Percentiles rank a stretch among this genome's conserved stretches.
phyloP scores from a whole-genome alignment of 805 yeast genomes.

The Jamesozyma gamospora region DNA sequence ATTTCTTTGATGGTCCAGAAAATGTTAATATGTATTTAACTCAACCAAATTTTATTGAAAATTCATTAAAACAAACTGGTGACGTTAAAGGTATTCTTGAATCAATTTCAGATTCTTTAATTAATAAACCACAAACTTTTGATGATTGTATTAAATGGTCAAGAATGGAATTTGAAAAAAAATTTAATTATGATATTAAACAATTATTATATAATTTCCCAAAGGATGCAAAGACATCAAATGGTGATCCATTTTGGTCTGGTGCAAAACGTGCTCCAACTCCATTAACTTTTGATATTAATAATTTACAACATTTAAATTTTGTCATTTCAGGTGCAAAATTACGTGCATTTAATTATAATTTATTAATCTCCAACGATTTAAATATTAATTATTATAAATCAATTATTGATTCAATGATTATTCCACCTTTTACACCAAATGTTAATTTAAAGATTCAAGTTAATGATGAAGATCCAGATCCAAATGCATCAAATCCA shows the following conservation, averaged over 20 bases:
- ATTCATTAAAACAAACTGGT: slow-evolving; percentile 81
- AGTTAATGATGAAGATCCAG: slow-evolving; percentile 79
- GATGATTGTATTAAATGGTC: slow-evolving; percentile 97
- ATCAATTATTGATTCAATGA: slow-evolving; percentile 41
- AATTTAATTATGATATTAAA: slow-evolving; percentile 74
- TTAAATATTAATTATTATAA: slow-evolving; percentile 32
- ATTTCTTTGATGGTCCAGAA: slow-evolving; percentile 83
- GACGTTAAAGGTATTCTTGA: slow-evolving; percentile 83
- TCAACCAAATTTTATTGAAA: slow-evolving; percentile 88
- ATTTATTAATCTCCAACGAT: slow-evolving; percentile 34
- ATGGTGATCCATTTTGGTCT: slow-evolving; percentile 94
- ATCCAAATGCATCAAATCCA: slow-evolving; percentile 51
- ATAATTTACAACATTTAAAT: slow-evolving; percentile 67
- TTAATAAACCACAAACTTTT: slow-evolving; percentile 75
- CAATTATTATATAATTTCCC: slow-evolving; percentile 95
- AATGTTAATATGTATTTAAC: slow-evolving; percentile 83
- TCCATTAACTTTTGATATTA: slow-evolving; percentile 68
- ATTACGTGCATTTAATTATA: slow-evolving; percentile 82
- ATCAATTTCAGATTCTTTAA: slow-evolving; percentile 65
- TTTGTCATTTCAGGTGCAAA: slow-evolving; percentile 87
- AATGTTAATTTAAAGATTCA: slow-evolving; percentile 69
- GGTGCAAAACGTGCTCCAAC: slow-evolving; percentile 95
- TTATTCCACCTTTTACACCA: slow-evolving; percentile 63
- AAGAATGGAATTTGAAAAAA: slow-evolving; percentile 74
- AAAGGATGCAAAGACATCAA: slow-evolving; percentile 78